Evolutionary conservation across 1,284 basidiomycete genomes (phyloP), one percentile per base, ranked within the genome.

Genomic region (Microbotryomycetes sp.): DNA sequence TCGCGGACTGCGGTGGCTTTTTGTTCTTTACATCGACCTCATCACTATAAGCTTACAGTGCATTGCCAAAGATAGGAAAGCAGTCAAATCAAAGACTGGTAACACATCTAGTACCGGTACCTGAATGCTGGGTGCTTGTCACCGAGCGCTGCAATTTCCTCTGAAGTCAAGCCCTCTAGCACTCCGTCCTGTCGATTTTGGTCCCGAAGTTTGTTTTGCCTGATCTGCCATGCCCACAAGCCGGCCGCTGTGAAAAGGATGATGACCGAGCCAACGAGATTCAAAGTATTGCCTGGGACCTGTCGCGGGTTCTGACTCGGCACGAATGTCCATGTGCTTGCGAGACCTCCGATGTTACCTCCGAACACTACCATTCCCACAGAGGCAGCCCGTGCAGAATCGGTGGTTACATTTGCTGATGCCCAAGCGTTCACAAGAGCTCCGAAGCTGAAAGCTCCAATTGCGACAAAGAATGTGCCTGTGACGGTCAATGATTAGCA

Each of bases 391-490:
- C 73, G 54, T 12, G 67, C 67, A 19, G 72, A 67, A 60, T 76
- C 74, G 30, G 69, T 67, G 48, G 73, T 73, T 15, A 67, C 60
- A 60, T 76, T 76, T 36, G 71, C 70, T 2, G 63, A 54, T 0
- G 58, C 56, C 54, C 63, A 65, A 0, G 65, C 56, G 16, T 60
- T 68, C 42, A 72, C 56, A 0, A 75, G 53, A 0, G 73, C 57
- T 0, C 74, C 75, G 42, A 74, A 71, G 19, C 66, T 61, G 66
- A 75, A 76, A 2, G 72, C 73, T 12, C 74, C 74, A 12, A 66
- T 55, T 3, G 68, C 70, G 29, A 72, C 71, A 23, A 76, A 63
- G 68, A 75, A 75, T 1, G 66, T 60, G 6, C 61, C 61, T n/a
- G n/a, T n/a, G n/a, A n/a, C n/a, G n/a, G n/a, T n/a, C n/a, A n/a